Percentiles rank a stretch among this genome's conserved stretches.
Evolutionary conservation across 495 filamentous ascomycete genomes (phyloP).

Genomic region (Lindgomyces ingoldianus): DNA sequence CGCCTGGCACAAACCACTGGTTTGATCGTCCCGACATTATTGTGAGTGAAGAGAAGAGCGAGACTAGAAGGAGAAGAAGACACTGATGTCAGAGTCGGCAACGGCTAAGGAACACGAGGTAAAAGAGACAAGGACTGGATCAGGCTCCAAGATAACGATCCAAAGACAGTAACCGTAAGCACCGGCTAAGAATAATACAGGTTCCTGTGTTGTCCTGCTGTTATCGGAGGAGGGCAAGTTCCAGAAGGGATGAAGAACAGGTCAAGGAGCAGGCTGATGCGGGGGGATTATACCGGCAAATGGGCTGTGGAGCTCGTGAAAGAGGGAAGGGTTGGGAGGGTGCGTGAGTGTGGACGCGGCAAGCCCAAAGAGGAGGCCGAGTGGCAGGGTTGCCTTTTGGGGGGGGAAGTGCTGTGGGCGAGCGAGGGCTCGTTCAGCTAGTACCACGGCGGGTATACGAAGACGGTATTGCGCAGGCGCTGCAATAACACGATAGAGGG

Average conservation of each 20-base stretch:
- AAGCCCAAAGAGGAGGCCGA: not conserved
- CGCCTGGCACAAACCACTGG: slow-evolving; percentile 72
- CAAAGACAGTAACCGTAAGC: slow-evolving; percentile 15
- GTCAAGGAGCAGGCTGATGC: slow-evolving; percentile 30
- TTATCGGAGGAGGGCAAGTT: slow-evolving; percentile 27
- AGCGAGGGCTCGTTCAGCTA: not conserved
- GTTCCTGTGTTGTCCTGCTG: slow-evolving; percentile 16
- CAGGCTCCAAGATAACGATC: slow-evolving; percentile 37
- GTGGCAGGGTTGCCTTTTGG: not conserved
- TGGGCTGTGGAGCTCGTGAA: slow-evolving; percentile 32
- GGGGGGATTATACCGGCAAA: slow-evolving; percentile 34
- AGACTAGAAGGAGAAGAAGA: slow-evolving; percentile 24
- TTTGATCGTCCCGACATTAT: slow-evolving; percentile 35
- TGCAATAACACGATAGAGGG: not conserved
- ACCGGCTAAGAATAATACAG: slow-evolving; percentile 17
- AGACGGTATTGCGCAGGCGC: not conserved
- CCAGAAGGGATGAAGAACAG: slow-evolving; percentile 32
- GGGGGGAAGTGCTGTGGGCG: not conserved
- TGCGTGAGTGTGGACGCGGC: not conserved
- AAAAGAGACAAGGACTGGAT: slow-evolving; percentile 27
- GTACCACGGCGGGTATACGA: not conserved
- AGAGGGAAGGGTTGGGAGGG: slow-evolving; percentile 10
- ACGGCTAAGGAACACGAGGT: slow-evolving; percentile 30
- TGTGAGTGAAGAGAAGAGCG: slow-evolving; percentile 14
- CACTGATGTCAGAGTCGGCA: slow-evolving; percentile 37